Base-by-base conservation (phyloP, 768 basidiomycete species). In the Hemileccinum rubropunctum region DNA sequence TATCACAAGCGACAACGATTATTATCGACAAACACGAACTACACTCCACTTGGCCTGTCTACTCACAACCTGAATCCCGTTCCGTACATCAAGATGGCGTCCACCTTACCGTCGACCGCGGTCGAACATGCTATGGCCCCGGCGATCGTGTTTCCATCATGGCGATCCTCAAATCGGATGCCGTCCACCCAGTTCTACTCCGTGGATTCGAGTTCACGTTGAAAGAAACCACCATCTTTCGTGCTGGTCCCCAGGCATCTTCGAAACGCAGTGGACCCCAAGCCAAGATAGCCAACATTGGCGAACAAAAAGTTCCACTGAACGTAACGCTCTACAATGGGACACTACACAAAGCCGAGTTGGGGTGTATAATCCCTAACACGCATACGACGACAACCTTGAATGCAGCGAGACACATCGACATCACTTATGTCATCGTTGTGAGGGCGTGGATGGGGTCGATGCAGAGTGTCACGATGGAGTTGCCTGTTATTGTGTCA, bases 1-100 rank as follows among this genome's bases (percentile, higher is more conserved):
- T 82, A 27, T 81, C 84, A n/a, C 79, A 83, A 12, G 75, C 81
- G 17, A 80, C 88, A 30, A 72, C 78, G 12, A 85, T 97, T 39
- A 80, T 84, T 54, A 90, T 97, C 59, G 88, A 91, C 74, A 97
- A 95, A 67, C 93, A 95, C 62, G 94, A 95, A 56, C 73, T 95
- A 7, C 93, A 95, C 61, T 88, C 92, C 4, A 86, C 90, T 1
- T 97, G 94, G 94, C 93, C 94, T 3, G 79, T 95, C 27, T 95
- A 92, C 62, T 80, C 80, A 42, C 88, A 91, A 62, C 79, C 80
- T 11, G 88, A 92, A 59, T 77, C 76, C 30, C 85, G 89, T n/a
- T 76, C 79, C 14, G 69, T 81, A 15, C 60, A 73, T 3, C 80
- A 84, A 53, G 85, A 91, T 3, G 85, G 84, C 23, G 77, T 92